Base-by-base conservation (phyloP, 2,329 filamentous ascomycete genomes). In the Rugonectria rugulosa region DNA sequence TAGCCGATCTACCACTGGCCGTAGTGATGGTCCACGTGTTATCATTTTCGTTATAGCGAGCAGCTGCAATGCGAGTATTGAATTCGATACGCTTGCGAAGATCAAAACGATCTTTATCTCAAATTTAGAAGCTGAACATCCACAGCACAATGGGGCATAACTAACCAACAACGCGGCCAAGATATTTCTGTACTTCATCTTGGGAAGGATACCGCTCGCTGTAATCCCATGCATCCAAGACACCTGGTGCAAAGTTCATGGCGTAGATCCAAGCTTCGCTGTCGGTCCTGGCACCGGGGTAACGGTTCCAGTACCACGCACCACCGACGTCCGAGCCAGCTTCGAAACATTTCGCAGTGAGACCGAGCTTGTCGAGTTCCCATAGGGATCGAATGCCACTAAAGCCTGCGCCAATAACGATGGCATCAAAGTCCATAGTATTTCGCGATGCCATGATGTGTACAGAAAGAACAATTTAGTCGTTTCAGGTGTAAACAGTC, bases 271-370 rank as follows among this genome's bases (percentile, higher is more conserved):
- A 54, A 11, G 43, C 44, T 24, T 62, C 59, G 9, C 49, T 50
- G n/a, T 60, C 59, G 3, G 54, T 53, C 14, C 51, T 47, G 7
- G 57, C 53, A 6, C 61, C 59, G 2, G 61, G 61, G 41, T 61
- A 63, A 19, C 50, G 51, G 36, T 61, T 63, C 40, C 53, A 61
- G 15, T 61, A 54, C 61, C 59, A 63, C 6, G 56, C 53, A 12
- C 61, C 61, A 5, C 61, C 59, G 10, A 61, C 51, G 21, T 59
- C 61, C 29, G 45, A 44, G 17, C 52, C 60, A 5, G 53, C 50
- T 26, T 61, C 56, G 8, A 61, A 45, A 20, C 48, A 45, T 26
- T 58, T 58, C 3, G 42, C 45, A 1, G 29, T 48, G 5, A 58
- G 49, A n/a, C 60, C 60, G 4, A 48, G 19, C 5, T 56, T 29